A percentile compares a stretch with the other conserved stretches of the same genome.
These are phyloP conservation scores for Wickerhamomyces chambardii DNA, from an alignment of 805 yeast genomes.

Conservation along the genomic window DNA sequence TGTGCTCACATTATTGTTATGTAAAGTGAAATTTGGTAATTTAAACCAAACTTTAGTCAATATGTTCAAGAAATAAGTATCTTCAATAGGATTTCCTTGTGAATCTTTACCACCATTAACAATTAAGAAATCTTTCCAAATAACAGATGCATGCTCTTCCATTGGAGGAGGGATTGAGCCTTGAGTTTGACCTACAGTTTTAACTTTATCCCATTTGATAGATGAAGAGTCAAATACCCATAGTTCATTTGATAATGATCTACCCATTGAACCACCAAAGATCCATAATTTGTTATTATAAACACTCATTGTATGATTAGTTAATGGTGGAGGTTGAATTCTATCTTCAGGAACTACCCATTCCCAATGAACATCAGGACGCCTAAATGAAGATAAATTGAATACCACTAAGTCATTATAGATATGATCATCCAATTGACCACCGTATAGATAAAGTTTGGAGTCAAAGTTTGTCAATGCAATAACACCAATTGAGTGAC, in stretches of 20 bases:
- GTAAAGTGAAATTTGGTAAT: conserved; percentile 32
- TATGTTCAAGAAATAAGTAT: conserved; percentile 70
- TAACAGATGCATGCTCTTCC: conserved; percentile 84
- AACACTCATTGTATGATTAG: conserved; percentile 86
- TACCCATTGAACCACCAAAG: conserved; percentile 88
- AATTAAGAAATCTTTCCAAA: conserved; percentile 71
- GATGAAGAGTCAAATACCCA: conserved; percentile 70
- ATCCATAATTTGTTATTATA: conserved; percentile 72
- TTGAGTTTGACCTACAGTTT: conserved; percentile 50
- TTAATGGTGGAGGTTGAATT: conserved; percentile 68
- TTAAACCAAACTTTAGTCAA: conserved; percentile 66
- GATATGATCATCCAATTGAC: conserved; percentile 78
- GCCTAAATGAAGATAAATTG: conserved; percentile 79
- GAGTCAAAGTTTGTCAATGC: conserved; percentile 49
- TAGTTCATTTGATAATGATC: conserved; percentile 60
- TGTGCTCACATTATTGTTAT: conserved; percentile 32
- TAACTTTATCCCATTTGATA: conserved; percentile 63
- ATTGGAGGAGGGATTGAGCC: conserved; percentile 62
- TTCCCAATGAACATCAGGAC: conserved; percentile 82
- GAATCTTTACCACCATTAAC: conserved; percentile 85
- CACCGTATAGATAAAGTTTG: conserved; percentile 81
- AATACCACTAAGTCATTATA: conserved; percentile 82
- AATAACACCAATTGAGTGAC: conserved; percentile 81
- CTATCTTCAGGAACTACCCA: conserved; percentile 44
- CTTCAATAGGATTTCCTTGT: conserved; percentile 58